Conservation (phyloP, 805 yeast genomes). For the Kazachstania viticola region DNA sequence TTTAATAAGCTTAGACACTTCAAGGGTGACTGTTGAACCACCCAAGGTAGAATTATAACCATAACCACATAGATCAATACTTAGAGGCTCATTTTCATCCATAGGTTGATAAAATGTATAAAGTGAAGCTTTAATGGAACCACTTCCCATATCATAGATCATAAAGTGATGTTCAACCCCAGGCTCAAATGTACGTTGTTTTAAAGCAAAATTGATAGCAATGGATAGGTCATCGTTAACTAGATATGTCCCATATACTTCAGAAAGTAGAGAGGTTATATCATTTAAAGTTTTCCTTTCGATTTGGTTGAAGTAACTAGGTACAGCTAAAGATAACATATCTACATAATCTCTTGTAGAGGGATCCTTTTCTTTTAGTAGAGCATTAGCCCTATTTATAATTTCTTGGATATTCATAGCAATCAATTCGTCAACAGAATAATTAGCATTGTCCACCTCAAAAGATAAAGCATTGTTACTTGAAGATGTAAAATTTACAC, state of each 20-base stretch:
- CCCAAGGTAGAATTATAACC: slow-evolving; percentile 61
- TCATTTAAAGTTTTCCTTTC: slow-evolving; percentile 66
- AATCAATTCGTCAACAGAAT: slow-evolving; percentile 62
- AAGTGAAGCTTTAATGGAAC: slow-evolving; percentile 80
- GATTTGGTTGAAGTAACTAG: slow-evolving; percentile 52
- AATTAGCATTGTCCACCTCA: slow-evolving; percentile 35
- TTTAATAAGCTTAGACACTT: slow-evolving; percentile 48
- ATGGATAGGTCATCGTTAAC: slow-evolving; percentile 91
- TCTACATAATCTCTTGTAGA: slow-evolving; percentile 37
- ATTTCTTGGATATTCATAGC: slow-evolving; percentile 75
- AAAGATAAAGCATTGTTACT: slow-evolving; percentile 49
- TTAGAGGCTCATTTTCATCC: slow-evolving; percentile 31
- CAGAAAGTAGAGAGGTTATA: slow-evolving; percentile 51
- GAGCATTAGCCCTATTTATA: slow-evolving; percentile 48
- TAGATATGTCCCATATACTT: slow-evolving; percentile 44
- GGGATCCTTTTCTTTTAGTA: slow-evolving; percentile 44
- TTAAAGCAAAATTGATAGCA: slow-evolving; percentile 63
- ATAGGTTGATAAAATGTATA: slow-evolving; percentile 41
- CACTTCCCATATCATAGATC: slow-evolving; percentile 88
- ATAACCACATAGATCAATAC: slow-evolving; percentile 59
- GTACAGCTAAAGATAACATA: slow-evolving; percentile 67
- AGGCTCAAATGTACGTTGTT: slow-evolving; percentile 14
- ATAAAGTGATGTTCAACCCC: slow-evolving; percentile 43
- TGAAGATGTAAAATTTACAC: slow-evolving; percentile 35
- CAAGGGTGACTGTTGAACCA: slow-evolving; percentile 62